A percentile compares a stretch with the other conserved stretches of the same genome.
phyloP scores from a whole-genome alignment of 768 basidiomycete genomes.

The Psilocybe cubensis region DNA sequence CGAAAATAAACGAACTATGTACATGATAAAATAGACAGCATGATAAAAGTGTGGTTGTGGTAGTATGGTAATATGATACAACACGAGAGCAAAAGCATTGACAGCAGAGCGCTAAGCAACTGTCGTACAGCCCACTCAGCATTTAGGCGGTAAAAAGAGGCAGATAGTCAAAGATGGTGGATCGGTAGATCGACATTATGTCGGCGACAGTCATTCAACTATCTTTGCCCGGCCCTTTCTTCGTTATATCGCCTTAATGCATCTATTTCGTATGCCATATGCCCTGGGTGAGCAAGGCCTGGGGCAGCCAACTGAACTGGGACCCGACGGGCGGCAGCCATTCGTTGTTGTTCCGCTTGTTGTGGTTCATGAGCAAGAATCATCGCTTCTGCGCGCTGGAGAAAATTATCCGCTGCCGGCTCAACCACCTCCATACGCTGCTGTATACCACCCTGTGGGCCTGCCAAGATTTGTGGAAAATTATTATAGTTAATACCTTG shows the following conservation, averaged over 20 bases:
- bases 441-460: too few relatives aligned
- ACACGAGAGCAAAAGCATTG: background rate
- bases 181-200: background rate
- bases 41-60: background rate
- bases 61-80: background rate
- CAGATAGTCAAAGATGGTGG: background rate
- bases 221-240: background rate
- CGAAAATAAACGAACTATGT: background rate
- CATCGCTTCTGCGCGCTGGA: background rate
- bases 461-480: too few relatives aligned
- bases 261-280: background rate
- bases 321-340: background rate
- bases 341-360: background rate
- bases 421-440: background rate
- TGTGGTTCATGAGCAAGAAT: background rate
- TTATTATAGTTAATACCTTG: too few relatives aligned
- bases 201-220: too few relatives aligned
- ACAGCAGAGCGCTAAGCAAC: background rate
- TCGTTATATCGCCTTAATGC: constrained; percentile 1
- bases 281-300: background rate
- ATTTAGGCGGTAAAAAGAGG: background rate
- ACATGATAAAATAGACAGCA: background rate
- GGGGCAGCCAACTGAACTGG: background rate
- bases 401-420: background rate
- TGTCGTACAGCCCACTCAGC: too few relatives aligned